Evolutionary conservation across 257 asterid species (phyloP), one percentile per base, ranked within the genome.

Genomic region (Ajuga chamaepitys): DNA sequence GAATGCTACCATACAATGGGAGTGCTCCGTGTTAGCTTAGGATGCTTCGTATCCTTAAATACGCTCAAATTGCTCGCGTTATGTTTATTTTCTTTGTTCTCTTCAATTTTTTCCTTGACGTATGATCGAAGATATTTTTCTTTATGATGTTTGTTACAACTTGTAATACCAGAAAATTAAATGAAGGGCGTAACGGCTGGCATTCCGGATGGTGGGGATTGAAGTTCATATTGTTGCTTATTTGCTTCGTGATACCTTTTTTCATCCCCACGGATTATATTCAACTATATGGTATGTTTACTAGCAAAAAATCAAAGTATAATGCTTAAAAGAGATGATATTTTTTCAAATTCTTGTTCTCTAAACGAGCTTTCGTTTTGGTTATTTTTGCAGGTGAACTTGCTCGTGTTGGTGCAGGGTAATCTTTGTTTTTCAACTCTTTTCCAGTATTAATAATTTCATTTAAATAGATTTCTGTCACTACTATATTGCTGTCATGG

Each of bases 381-480:
- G 30, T 24, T 6, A 12, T 7, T 9, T 21, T 59, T 75, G 83
- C 89, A 92, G 98, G 98, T 56, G 98, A 89, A 81, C 74, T 85
- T 45, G 86, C 95, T 72, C 95, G 89, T 54, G 89, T 92, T 62
- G 98, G 98, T 4, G 98, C 95, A 80, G 98, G 98, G 98, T 89
- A 89, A 84, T 70, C 65, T 62, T 17, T 30, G 35, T 17, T 7
- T 11, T 30, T 3, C 5, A 2, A 28, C 34, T 28, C 1, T 30
- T 30, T 30, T 1, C 37, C 37, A 30, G 37, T 28, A 28, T 28
- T 28, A n/a, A n/a, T n/a, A n/a, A n/a, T n/a, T n/a, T n/a, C n/a
- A n/a, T n/a, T n/a, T n/a, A n/a, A n/a, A n/a, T n/a, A n/a, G n/a
- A n/a, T n/a, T n/a, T n/a, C n/a, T n/a, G n/a, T n/a, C n/a, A n/a